These are phyloP conservation scores for sunflower (Helianthus annuus) DNA, from an alignment of 129 eudicot genomes.

Conservation along the genomic window HanXRQr2.0-SUNRISE NC_035445.2:92757201-92757700, in stretches of 20 bases:
- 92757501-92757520: background rate
- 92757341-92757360: constrained; percentile 15
- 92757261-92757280: constrained; percentile 9
- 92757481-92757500: background rate
- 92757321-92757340: constrained; percentile 30
- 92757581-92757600: constrained; percentile 24
- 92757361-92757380: constrained; percentile 26
- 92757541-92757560: background rate
- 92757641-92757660: constrained; percentile 9
- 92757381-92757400: constrained; percentile 17
- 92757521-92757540: constrained; percentile 1
- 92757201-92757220: background rate
- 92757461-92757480: constrained; percentile 4
- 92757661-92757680: too few relatives aligned
- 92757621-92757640: constrained; percentile 1
- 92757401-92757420: constrained; percentile 8
- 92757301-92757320: constrained; percentile 27
- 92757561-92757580: background rate
- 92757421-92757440: constrained; percentile 16
- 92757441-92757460: constrained; percentile 3
- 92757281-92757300: constrained; percentile 12
- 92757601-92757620: constrained; percentile 15
- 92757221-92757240: background rate
- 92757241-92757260: constrained; percentile 1
- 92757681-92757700: too few relatives aligned